Percentiles rank a stretch among this genome's conserved stretches.
Conservation (phyloP, 441 rosid genomes). For the Adansonia madagascariensis region DNA sequence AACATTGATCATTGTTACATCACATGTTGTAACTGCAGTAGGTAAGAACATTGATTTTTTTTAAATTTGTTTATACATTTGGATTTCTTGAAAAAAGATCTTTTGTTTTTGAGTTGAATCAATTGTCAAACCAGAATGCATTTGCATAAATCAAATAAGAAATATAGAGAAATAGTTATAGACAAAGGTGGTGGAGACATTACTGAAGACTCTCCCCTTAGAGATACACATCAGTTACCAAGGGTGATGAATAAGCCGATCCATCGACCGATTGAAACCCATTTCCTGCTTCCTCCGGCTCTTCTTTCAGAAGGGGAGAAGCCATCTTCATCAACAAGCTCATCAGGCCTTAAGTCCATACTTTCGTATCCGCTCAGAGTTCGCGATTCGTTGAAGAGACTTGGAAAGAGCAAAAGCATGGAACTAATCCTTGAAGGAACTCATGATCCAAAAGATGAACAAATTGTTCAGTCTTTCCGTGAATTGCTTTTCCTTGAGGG, state of each 20-base stretch:
- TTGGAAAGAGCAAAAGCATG: conserved; percentile 49
- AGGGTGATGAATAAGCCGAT: conserved; percentile 32
- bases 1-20: conserved; percentile 18
- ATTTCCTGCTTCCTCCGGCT: conserved; percentile 42
- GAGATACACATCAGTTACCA: not conserved
- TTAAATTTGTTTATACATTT: not conserved
- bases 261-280: conserved; percentile 43
- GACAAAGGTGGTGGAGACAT: conserved; percentile 34
- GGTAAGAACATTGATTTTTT: not conserved
- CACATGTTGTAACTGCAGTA: conserved; percentile 14
- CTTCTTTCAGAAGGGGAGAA: conserved; percentile 29
- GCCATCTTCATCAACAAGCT: conserved; percentile 28
- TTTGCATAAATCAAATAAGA: conserved; percentile 37
- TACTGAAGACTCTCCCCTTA: conserved; percentile 26
- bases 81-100: not conserved
- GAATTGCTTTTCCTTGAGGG: conserved; percentile 53
- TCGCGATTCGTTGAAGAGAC: conserved; percentile 46
- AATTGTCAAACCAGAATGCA: not conserved
- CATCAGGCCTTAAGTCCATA: conserved; percentile 41
- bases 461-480: conserved; percentile 48
- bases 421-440: conserved; percentile 44
- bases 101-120: not conserved
- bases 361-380: conserved; percentile 39
- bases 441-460: conserved; percentile 53
- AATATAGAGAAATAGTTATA: conserved; percentile 38